Evolutionary conservation across 495 filamentous ascomycete species (phyloP).

Genomic region (Geoglossum glabrum): DNA sequence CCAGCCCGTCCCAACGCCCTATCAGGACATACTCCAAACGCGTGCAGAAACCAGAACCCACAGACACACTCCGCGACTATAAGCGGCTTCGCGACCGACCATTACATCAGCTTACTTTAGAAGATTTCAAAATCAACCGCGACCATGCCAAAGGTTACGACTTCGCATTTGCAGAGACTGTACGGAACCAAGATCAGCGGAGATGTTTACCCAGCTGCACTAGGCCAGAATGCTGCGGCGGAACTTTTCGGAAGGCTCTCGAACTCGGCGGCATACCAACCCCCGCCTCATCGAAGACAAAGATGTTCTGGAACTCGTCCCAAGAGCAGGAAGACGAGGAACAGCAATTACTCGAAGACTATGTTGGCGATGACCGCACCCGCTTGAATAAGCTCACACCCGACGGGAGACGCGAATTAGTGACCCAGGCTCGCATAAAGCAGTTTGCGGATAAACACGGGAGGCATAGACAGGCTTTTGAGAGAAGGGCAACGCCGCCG

Average conservation of each 20-base stretch:
- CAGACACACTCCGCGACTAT: constrained; percentile 13
- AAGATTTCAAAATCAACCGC: constrained; percentile 76
- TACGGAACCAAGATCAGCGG: constrained; percentile 54
- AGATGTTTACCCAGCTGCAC: constrained; percentile 63
- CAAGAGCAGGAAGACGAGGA: constrained; percentile 24
- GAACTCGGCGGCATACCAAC: constrained; percentile 20
- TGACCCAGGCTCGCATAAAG: constrained; percentile 46
- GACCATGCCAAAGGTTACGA: constrained; percentile 46
- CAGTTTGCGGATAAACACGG: constrained; percentile 51
- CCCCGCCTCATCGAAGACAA: constrained; percentile 4
- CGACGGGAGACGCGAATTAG: constrained; percentile 31
- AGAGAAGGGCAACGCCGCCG: constrained; percentile 48
- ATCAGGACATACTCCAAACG: background rate
- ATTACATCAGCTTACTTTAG: constrained; percentile 28
- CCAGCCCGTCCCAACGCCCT: background rate
- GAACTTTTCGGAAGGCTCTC: constrained; percentile 44
- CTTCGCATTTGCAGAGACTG: constrained; percentile 54
- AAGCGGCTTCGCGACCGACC: constrained; percentile 32
- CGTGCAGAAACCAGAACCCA: background rate
- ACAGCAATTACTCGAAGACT: constrained; percentile 37
- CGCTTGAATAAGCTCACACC: constrained; percentile 23
- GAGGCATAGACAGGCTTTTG: constrained; percentile 55
- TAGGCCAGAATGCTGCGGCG: constrained; percentile 56
- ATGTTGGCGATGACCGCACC: constrained; percentile 36
- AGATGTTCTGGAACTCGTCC: constrained; percentile 9